Base-by-base conservation (phyloP, 192 early-diverging fungal genomes). In the Gamsiella multidivaricata region DNA sequence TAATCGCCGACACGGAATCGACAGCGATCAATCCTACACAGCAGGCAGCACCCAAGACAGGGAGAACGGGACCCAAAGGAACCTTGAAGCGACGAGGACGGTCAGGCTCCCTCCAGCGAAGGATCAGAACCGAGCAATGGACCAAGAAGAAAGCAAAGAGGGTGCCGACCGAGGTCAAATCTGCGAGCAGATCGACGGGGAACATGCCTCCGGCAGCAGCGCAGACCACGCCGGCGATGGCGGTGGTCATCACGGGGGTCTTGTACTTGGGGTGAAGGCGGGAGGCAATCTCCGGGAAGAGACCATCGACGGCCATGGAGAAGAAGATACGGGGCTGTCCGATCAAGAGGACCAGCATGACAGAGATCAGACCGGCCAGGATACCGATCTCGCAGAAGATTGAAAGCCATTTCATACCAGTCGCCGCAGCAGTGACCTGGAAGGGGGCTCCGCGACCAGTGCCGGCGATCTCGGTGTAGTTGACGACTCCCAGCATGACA, bases 241-340 rank as follows among this genome's bases (percentile, higher is more conserved):
- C 64, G 10, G 93, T 95, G 20, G 93, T 83, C 33, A 91, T 56
- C 41, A 89, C 87, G 20, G 94, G 94, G 7, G 94, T 96, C 80
- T 87, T 82, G 85, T 91, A 91, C 5, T 81, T 68, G 18, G 86
- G 88, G 72, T 96, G 90, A 45, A 95, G 73, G 33, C 85, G 84
- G 29, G 89, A 84, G 45, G 94, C 90, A 18, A 88, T 53, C n/a
- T 73, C 20, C 11, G 94, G 94, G 60, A 96, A 83, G 64, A 97
- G 81, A 26, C 95, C 94, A 79, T 96, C 94, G 66, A 96, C 92
- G n/a, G 94, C 92, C 95, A 97, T 95, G 32, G 91, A 83, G 43
- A 90, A 88, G 61, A 95, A 92, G 45, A 97, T 94, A 63, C 95
- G 94, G 12, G 94, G 92, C 85, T 97, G 95, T 45, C 85, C 93